Conservation (phyloP, 305 asterid genomes). For the Stenogyne calaminthoides region DNA sequence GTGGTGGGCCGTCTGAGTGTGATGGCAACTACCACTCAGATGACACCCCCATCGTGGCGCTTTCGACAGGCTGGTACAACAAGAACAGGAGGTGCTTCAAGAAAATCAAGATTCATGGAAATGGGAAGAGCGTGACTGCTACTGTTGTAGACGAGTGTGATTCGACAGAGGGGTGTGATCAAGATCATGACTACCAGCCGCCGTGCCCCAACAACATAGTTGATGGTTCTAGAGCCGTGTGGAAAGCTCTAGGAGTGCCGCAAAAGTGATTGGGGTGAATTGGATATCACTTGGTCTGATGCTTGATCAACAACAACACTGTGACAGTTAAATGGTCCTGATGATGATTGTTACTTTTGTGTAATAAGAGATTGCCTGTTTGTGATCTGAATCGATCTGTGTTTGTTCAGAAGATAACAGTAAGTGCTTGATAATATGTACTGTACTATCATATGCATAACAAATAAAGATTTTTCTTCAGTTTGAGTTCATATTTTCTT, state of each 20-base stretch:
- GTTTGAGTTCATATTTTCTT: no score
- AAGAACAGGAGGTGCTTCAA: constrained; percentile 34
- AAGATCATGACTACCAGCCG: not conserved
- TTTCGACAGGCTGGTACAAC: constrained; percentile 50
- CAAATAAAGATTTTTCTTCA: not conserved
- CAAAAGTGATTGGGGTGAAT: constrained; percentile 28
- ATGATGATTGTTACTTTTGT: not conserved
- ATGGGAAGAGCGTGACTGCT: constrained; percentile 38
- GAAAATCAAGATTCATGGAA: constrained; percentile 33
- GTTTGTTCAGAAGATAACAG: not conserved
- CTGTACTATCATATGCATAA: not conserved
- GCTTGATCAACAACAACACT: not conserved
- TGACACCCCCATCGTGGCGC: constrained; percentile 35
- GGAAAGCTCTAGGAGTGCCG: constrained; percentile 48
- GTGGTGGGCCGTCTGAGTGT: constrained; percentile 44
- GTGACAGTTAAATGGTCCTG: not conserved
- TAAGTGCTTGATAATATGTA: not conserved
- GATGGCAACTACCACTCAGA: constrained; percentile 40
- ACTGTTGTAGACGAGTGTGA: constrained; percentile 51
- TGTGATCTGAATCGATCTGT: not conserved
- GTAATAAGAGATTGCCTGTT: not conserved
- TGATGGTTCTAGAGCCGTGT: constrained; percentile 51
- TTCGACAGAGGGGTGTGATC: not conserved
- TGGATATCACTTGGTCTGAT: constrained; percentile 24
- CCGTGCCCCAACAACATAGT: constrained; percentile 35